Base-by-base conservation (phyloP, 106 monocot genomes). In the Vanilla planifolia region DNA sequence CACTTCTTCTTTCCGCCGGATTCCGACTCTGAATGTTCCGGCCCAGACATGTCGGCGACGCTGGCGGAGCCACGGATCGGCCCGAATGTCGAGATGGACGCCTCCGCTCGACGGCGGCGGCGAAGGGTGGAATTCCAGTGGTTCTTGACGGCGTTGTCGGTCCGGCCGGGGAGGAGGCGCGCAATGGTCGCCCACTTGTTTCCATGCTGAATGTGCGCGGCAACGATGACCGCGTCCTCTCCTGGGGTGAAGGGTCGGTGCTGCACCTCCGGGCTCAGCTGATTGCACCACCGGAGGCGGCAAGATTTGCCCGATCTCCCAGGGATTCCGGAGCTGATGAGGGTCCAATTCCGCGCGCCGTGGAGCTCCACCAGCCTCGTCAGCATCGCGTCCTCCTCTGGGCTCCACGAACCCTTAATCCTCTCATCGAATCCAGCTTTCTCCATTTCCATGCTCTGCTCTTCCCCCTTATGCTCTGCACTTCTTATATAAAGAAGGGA, bases 91-190 rank as follows among this genome's bases (percentile, higher is more conserved):
- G 21, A 35, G 8, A 3, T 20, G 22, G 39, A 13, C 30, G 16
- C 46, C 16, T 21, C 43, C 15, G 21, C 43, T 1, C 63, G 41
- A 14, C 75, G 48, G 23, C 76, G 17, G 20, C 70, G 62, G 24
- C 76, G 58, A 43, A 77, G 76, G 9, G 76, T 77, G 24, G 76
- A 77, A 51, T 77, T 77, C 83, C 83, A 84, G 63, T 83, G 83
- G 24, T 83, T 83, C 58, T 83, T 83, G n/a, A 83, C 66, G 0
- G 83, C 70, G 64, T 84, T 78, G 59, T 84, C 83, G 17, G 83
- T 84, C 11, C 83, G 47, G 2, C 83, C 83, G 2, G 74, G 71
- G 23, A 84, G 67, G 28, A 71, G 70, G 3, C 83, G 46, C 7
- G 83, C 74, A 20, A 84, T 84, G 23, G 63, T 62, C 1, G 74